A percentile compares a stretch with the other conserved stretches of the same genome.
These are phyloP conservation scores for Galerina marginata DNA, from an alignment of 768 basidiomycete genomes.

Conservation along the genomic window DNA sequence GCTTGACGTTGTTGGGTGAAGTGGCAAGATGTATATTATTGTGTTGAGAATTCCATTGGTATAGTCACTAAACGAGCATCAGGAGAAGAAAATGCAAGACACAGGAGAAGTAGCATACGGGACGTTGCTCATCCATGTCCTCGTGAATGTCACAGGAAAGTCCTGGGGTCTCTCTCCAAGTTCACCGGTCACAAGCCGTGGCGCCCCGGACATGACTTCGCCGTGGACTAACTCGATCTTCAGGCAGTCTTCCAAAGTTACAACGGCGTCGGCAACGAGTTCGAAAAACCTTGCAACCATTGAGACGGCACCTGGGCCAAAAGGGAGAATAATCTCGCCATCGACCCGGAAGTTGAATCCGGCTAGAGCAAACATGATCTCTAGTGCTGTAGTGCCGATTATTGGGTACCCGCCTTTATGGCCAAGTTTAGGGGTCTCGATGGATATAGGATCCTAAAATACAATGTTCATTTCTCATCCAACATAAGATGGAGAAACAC, in stretches of 20 bases:
- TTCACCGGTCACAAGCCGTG: constrained; percentile 21
- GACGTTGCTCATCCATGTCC: constrained; percentile 28
- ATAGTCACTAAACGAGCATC: neutral
- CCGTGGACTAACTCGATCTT: constrained; percentile 15
- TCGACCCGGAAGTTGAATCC: neutral
- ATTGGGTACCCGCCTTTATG: constrained; percentile 13
- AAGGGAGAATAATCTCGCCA: neutral
- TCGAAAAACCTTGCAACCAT: constrained; percentile 18
- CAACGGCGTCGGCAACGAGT: constrained; percentile 11
- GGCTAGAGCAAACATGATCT: neutral
- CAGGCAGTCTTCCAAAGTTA: constrained; percentile 10
- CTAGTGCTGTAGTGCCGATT: constrained; percentile 5
- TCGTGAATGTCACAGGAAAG: constrained; percentile 19
- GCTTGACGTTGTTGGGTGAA: constrained; percentile 4
- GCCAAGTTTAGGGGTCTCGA: constrained; percentile 8
- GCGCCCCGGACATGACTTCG: constrained; percentile 15
- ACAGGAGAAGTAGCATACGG: constrained; percentile 18
- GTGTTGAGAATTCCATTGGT: constrained; percentile 21
- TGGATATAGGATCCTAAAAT: constrained; percentile 15
- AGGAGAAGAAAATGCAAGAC: neutral
- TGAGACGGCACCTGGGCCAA: constrained; percentile 1
- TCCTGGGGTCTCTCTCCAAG: constrained; percentile 17
- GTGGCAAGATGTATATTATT: constrained; percentile 17
- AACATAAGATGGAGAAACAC: neutral
- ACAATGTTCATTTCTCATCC: neutral